Evolutionary conservation across 169 alveolate genomes (phyloP).

Genomic region (Cryptosporidium tyzzeri): DNA sequence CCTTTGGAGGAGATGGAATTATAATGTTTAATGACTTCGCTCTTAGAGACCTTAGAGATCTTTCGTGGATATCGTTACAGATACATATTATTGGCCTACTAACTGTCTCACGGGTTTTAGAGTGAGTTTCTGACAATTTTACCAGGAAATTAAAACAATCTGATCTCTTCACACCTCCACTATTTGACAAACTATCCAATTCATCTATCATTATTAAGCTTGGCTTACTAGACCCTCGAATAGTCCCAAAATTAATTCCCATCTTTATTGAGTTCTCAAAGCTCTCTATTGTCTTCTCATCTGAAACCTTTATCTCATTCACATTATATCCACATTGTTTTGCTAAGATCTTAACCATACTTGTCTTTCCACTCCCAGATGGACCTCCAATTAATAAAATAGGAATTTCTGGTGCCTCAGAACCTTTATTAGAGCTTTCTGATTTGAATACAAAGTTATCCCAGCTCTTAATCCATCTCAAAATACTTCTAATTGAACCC

Average conservation of each 20-base stretch:
- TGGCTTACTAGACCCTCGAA: conserved; percentile 79
- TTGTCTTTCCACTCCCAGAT: conserved; percentile 86
- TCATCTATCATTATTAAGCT: conserved; percentile 85
- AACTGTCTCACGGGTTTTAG: conserved; percentile 76
- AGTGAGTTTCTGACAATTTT: conserved; percentile 71
- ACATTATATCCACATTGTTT: conserved; percentile 83
- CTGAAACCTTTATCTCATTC: conserved; percentile 81
- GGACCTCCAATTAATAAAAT: conserved; percentile 84
- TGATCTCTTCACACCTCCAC: conserved; percentile 6
- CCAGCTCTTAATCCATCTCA: conserved; percentile 88
- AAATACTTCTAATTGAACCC: conserved; percentile 81
- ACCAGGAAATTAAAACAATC: conserved; percentile 30
- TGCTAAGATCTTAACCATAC: conserved; percentile 82
- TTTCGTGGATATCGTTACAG: conserved; percentile 84
- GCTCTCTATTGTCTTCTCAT: conserved; percentile 82
- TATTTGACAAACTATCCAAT: conserved; percentile 81
- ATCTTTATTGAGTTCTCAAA: conserved; percentile 79
- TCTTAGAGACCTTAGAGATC: conserved; percentile 79
- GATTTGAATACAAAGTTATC: conserved; percentile 80
- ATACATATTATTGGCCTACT: conserved; percentile 84
- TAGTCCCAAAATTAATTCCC: conserved; percentile 75
- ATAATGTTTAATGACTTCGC: conserved; percentile 80
- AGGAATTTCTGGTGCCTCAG: conserved; percentile 49
- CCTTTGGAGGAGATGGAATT: conserved; percentile 78
- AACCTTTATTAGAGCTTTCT: background rate